These are phyloP conservation scores for Jatropha curcas DNA, from an alignment of 345 rosid species.

Conservation along the genomic window DNA sequence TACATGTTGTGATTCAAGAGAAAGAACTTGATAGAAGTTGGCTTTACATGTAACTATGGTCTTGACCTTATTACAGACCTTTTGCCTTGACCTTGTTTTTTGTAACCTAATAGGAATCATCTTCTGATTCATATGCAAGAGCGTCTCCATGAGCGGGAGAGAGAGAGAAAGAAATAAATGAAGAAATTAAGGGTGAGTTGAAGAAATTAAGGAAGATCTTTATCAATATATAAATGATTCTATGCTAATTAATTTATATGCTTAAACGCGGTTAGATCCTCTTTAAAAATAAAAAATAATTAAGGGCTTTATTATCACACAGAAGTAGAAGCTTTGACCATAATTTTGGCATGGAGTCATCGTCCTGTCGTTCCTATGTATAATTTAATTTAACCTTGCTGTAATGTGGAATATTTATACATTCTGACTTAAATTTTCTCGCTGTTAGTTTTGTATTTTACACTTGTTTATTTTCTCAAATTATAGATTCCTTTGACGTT, in stretches of 20 bases:
- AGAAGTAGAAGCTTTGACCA: neutral
- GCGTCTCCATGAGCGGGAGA: conserved; percentile 3
- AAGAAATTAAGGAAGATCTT: neutral
- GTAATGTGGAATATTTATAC: too few species aligned
- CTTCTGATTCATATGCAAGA: neutral
- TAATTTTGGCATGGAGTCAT: neutral
- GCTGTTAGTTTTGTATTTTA: neutral
- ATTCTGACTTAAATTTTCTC: too few species aligned
- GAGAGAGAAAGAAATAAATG: neutral
- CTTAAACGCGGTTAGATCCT: too few species aligned
- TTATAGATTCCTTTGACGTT: neutral
- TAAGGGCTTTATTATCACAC: too few species aligned
- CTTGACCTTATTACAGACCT: neutral
- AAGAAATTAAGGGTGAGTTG: neutral
- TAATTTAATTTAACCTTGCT: too few species aligned
- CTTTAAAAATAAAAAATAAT: too few species aligned
- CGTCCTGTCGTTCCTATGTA: too few species aligned
- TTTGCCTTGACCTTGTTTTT: conserved; percentile 8
- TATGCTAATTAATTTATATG: neutral
- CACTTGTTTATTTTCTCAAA: neutral
- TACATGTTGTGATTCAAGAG: conserved; percentile 29
- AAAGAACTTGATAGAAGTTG: conserved; percentile 38
- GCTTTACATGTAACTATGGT: conserved; percentile 12
- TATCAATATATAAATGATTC: too few species aligned
- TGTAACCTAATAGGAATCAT: neutral